phyloP scores from a whole-genome alignment of 129 eudicot genomes.

The Flaveria robusta region DNA sequence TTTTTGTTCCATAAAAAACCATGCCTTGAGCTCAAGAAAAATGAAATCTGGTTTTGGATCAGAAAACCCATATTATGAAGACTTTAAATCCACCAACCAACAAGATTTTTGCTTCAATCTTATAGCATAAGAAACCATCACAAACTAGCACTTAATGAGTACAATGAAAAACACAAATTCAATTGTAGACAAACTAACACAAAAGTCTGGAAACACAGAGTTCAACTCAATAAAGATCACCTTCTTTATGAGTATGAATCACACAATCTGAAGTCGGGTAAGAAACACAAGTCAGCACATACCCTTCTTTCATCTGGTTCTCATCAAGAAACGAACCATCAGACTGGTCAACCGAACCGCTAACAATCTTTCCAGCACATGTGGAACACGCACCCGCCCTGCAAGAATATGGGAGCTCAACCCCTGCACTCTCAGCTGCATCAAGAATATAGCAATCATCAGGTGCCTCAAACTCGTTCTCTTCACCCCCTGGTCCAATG shows the following conservation, averaged over 20 bases:
- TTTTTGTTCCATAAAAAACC: too few species aligned
- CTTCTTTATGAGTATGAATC: slow-evolving; percentile 86
- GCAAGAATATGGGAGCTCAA: slow-evolving; percentile 90
- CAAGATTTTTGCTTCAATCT: neutral
- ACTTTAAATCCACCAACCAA: slow-evolving; percentile 17
- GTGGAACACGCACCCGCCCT: slow-evolving; percentile 99
- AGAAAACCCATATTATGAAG: slow-evolving; percentile 2
- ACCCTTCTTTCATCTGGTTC: slow-evolving; percentile 62
- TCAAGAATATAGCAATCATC: slow-evolving; percentile 82
- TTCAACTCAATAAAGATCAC: slow-evolving; percentile 58
- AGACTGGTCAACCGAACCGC: slow-evolving; percentile 78
- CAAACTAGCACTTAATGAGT: slow-evolving; percentile 11
- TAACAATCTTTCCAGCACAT: slow-evolving; percentile 72
- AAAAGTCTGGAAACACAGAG: neutral
- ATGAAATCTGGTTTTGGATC: slow-evolving; percentile 4
- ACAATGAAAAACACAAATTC: slow-evolving; percentile 6
- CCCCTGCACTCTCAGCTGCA: slow-evolving; percentile 76
- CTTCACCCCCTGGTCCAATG: slow-evolving; percentile 64
- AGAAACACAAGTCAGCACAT: slow-evolving; percentile 76
- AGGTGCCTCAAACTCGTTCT: slow-evolving; percentile 80
- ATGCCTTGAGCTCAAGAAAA: neutral
- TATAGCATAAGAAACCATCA: slow-evolving; percentile 12
- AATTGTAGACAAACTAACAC: slow-evolving; percentile 17
- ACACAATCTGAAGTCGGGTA: slow-evolving; percentile 86
- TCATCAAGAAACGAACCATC: slow-evolving; percentile 96